Conservation (phyloP, 2,329 filamentous ascomycete genomes). For the Clonostachys rhizophaga region DNA sequence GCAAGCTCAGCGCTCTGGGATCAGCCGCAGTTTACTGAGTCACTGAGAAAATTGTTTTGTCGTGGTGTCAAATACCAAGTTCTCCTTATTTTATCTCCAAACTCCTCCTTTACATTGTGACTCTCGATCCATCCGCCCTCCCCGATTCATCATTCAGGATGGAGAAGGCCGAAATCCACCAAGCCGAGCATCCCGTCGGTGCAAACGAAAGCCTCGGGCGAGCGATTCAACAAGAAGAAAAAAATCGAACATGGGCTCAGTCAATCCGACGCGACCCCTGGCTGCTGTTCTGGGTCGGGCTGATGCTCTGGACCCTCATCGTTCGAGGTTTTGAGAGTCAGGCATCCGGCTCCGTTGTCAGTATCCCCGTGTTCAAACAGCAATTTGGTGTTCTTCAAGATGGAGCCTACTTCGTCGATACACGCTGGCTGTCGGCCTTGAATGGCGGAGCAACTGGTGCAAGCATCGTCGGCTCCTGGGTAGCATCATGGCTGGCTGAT, state of each 20-base stretch:
- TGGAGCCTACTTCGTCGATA: conserved; percentile 6
- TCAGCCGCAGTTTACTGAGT: too few species aligned
- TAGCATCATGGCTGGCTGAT: conserved; percentile 15
- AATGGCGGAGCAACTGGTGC: conserved; percentile 14
- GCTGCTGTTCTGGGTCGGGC: conserved; percentile 19
- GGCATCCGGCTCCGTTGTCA: conserved; percentile 11
- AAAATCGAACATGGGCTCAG: conserved; percentile 13
- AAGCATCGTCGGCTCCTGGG: conserved; percentile 14
- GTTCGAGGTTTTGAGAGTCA: conserved; percentile 18
- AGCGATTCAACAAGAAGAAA: conserved; percentile 19
- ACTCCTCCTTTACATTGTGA: too few species aligned
- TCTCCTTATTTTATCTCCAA: too few species aligned
- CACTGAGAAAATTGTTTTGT: background rate
- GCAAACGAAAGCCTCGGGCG: conserved; percentile 5
- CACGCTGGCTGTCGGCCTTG: conserved; percentile 6
- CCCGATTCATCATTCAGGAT: background rate
- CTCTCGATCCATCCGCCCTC: too few species aligned
- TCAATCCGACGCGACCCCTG: conserved; percentile 16
- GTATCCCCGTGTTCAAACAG: conserved; percentile 10
- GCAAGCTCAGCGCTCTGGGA: too few species aligned
- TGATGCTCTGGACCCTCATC: conserved; percentile 21
- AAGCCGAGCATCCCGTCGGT: background rate
- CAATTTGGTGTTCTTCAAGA: conserved; percentile 7
- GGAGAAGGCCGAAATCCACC: background rate
- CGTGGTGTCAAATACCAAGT: too few species aligned